Evolutionary conservation across 2,329 filamentous ascomycete species (phyloP).

Genomic region (Pseudogymnoascus sp.): DNA sequence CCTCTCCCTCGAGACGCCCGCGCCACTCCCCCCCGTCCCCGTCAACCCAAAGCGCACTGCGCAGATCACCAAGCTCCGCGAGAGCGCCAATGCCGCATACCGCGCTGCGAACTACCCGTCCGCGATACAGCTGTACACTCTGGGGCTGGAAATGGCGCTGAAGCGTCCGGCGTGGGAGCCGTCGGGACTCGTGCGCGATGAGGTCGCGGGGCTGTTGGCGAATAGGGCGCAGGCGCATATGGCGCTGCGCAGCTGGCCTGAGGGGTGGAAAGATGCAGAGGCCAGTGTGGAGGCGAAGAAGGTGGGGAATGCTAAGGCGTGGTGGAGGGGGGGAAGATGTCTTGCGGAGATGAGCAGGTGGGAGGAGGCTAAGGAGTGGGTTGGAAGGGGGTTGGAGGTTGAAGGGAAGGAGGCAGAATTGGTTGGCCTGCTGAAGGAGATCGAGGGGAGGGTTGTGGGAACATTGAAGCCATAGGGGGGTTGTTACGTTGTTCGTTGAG

Average conservation of each 20-base stretch:
- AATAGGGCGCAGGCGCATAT: constrained; percentile 90
- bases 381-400: constrained; percentile 70
- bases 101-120: constrained; percentile 69
- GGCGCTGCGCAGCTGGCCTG: constrained; percentile 72
- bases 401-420: constrained; percentile 66
- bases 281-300: constrained; percentile 81
- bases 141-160: constrained; percentile 86
- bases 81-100: constrained; percentile 75
- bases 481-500: background rate
- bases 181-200: constrained; percentile 72
- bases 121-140: constrained; percentile 71
- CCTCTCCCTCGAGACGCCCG: constrained; percentile 54
- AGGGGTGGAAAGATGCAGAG: constrained; percentile 81
- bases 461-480: background rate
- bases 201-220: constrained; percentile 69
- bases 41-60: constrained; percentile 88
- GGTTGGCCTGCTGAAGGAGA: constrained; percentile 54
- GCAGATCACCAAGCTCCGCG: constrained; percentile 83
- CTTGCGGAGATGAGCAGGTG: constrained; percentile 83
- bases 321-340: constrained; percentile 83
- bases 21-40: constrained; percentile 78
- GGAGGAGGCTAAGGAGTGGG: constrained; percentile 75
- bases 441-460: constrained; percentile 40
- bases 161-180: constrained; percentile 83
- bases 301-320: constrained; percentile 84